A percentile compares a stretch with the other conserved stretches of the same genome.
Evolutionary conservation across 345 rosid species (phyloP).

Genomic region (Linum tenue): DNA sequence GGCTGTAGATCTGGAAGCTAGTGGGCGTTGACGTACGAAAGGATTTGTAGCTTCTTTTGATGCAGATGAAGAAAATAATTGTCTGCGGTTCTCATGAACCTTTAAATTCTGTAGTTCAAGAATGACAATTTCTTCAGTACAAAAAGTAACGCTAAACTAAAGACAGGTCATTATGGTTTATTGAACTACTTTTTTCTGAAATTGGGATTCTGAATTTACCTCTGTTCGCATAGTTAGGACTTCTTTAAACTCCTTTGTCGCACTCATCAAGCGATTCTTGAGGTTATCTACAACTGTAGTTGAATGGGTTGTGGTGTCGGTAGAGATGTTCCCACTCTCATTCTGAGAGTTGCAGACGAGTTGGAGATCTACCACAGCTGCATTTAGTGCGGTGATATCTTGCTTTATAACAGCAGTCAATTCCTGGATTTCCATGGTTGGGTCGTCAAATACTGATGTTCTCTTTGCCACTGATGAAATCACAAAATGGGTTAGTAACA

Average conservation of each 20-base stretch:
- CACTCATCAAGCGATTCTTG: slow-evolving; percentile 67
- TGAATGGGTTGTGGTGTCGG: slow-evolving; percentile 60
- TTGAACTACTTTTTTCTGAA: neutral
- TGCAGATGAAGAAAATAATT: slow-evolving; percentile 57
- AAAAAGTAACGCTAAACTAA: neutral
- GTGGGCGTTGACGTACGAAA: slow-evolving; percentile 68
- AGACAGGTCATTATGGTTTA: neutral
- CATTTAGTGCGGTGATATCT: slow-evolving; percentile 69
- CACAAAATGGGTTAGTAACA: neutral
- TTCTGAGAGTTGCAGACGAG: slow-evolving; percentile 53
- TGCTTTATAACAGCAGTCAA: slow-evolving; percentile 65
- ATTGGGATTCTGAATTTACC: slow-evolving; percentile 23
- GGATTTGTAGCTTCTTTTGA: slow-evolving; percentile 68
- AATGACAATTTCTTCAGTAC: neutral
- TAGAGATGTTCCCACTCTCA: slow-evolving; percentile 44
- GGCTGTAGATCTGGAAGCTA: slow-evolving; percentile 44
- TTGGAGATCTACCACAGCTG: slow-evolving; percentile 72
- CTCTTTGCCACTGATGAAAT: slow-evolving; percentile 61
- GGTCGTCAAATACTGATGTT: slow-evolving; percentile 82
- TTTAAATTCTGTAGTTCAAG: slow-evolving; percentile 50
- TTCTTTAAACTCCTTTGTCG: slow-evolving; percentile 81
- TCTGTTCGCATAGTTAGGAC: slow-evolving; percentile 80
- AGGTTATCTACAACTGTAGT: slow-evolving; percentile 71
- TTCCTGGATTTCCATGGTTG: slow-evolving; percentile 75
- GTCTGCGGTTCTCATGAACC: slow-evolving; percentile 72